These are phyloP conservation scores for Prunella vulgaris DNA, from an alignment of 257 asterid genomes.

Conservation along the genomic window DNA sequence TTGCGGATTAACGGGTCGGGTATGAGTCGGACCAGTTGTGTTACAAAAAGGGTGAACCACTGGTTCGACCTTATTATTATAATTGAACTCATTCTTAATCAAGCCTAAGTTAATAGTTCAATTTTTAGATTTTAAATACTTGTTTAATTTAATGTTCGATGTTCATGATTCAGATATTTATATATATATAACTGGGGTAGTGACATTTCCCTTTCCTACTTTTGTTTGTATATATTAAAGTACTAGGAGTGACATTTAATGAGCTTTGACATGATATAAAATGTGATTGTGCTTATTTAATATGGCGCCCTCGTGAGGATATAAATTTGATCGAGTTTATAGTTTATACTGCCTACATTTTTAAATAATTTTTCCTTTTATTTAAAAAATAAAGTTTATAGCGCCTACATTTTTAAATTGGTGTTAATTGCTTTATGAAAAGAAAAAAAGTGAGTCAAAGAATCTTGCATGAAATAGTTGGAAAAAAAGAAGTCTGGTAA, in stretches of 20 bases:
- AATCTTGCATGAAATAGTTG: neutral
- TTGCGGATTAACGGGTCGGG: constrained; percentile 36
- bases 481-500: neutral
- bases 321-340: neutral
- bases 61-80: constrained; percentile 40
- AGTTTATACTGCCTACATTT: no score
- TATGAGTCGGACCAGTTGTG: constrained; percentile 43
- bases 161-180: neutral
- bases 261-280: neutral
- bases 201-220: neutral
- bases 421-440: neutral
- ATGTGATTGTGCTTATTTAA: neutral
- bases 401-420: no score
- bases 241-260: neutral
- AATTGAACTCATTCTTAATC: constrained; percentile 29
- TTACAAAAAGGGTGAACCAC: constrained; percentile 47
- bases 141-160: constrained; percentile 14
- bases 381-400: neutral
- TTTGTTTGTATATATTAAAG: constrained; percentile 2
- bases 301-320: neutral
- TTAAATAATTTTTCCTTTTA: no score
- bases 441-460: neutral
- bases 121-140: constrained; percentile 16
- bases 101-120: constrained; percentile 19
- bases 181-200: constrained; percentile 3